phyloP scores from a whole-genome alignment of 1,139 yeast species.

The Pneumocystis sp. region DNA sequence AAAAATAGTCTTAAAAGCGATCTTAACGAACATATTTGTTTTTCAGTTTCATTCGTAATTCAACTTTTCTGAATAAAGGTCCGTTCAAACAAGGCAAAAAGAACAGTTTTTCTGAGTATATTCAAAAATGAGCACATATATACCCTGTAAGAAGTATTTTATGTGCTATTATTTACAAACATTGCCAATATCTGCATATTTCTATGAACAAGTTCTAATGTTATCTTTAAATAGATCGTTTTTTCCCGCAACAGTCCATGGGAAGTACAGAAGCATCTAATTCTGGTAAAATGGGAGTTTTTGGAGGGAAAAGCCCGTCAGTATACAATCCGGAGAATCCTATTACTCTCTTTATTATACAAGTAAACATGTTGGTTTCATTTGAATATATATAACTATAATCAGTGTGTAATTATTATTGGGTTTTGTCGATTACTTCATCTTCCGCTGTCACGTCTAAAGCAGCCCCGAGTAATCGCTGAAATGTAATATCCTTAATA shows the following conservation, averaged over 20 bases:
- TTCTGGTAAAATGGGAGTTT: constrained; percentile 24
- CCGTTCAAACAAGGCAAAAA: too few species aligned
- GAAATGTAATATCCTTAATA: constrained; percentile 30
- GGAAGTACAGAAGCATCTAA: neutral
- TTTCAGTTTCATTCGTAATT: neutral
- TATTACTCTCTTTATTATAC: constrained; percentile 46
- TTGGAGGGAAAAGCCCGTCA: constrained; percentile 57
- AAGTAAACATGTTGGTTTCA: constrained; percentile 22
- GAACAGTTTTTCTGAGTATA: too few species aligned
- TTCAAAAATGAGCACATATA: neutral
- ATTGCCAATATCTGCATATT: neutral
- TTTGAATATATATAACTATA: constrained; percentile 4
- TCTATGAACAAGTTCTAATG: neutral
- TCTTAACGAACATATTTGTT: neutral
- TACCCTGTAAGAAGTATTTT: neutral
- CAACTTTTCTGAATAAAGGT: neutral
- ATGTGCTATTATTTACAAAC: neutral
- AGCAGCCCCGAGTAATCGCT: constrained; percentile 65
- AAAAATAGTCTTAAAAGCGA: neutral
- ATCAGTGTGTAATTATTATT: constrained; percentile 30
- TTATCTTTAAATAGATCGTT: neutral
- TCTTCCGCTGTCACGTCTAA: constrained; percentile 41
- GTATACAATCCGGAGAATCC: constrained; percentile 42
- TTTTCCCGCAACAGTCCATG: neutral
- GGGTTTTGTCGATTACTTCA: constrained; percentile 41